A percentile compares a stretch with the other conserved stretches of the same genome.
phyloP scores from a whole-genome alignment of 768 basidiomycete genomes.

The Saitozyma sp. region DNA sequence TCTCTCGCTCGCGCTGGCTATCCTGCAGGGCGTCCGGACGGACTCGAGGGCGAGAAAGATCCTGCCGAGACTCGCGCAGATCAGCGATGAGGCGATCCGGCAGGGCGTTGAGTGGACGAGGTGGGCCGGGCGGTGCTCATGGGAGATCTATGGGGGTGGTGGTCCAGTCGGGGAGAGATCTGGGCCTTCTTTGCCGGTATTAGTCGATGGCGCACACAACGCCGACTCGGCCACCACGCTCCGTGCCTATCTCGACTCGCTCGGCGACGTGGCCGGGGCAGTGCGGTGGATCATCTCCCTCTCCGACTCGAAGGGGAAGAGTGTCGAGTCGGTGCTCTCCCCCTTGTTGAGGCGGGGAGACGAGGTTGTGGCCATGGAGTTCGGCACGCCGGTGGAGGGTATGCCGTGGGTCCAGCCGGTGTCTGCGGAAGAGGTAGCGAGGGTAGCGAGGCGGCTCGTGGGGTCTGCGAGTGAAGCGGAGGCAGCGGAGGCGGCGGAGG shows the following conservation, averaged over 20 bases:
- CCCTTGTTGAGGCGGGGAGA: constrained; percentile 63
- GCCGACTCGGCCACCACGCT: constrained; percentile 70
- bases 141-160: constrained; percentile 35
- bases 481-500: constrained; percentile 42
- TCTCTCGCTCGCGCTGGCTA: constrained; percentile 66
- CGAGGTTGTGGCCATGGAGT: constrained; percentile 43
- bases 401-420: constrained; percentile 92
- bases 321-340: constrained; percentile 67
- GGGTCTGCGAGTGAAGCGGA: not conserved
- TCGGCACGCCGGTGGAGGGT: constrained; percentile 64
- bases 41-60: constrained; percentile 49
- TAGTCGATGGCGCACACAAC: constrained; percentile 96
- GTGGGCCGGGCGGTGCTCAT: constrained; percentile 87
- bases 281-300: constrained; percentile 68
- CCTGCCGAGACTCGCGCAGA: constrained; percentile 34
- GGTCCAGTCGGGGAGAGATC: no score
- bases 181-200: constrained; percentile 49
- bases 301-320: constrained; percentile 85
- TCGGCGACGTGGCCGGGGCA: constrained; percentile 43
- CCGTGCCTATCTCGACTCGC: constrained; percentile 62
- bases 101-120: constrained; percentile 62
- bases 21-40: constrained; percentile 63
- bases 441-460: constrained; percentile 44
- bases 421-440: constrained; percentile 57
- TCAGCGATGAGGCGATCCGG: constrained; percentile 60